These are phyloP conservation scores for Diaporthe velutina DNA, from an alignment of 2,329 filamentous ascomycete genomes.

Conservation along the genomic window DNA sequence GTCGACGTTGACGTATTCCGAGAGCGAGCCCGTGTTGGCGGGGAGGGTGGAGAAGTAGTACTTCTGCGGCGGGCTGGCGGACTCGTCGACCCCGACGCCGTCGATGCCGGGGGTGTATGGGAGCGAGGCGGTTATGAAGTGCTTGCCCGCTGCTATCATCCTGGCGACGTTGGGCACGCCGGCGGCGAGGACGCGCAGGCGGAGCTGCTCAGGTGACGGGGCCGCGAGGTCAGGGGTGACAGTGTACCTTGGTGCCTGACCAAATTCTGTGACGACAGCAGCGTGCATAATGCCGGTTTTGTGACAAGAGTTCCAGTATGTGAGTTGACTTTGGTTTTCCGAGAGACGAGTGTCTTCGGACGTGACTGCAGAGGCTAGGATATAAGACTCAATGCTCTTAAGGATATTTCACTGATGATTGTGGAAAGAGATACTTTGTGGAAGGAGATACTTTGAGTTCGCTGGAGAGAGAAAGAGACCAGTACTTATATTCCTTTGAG, in stretches of 20 bases:
- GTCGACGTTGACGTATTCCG: conserved; percentile 62
- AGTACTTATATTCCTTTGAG: neutral
- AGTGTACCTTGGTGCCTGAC: conserved; percentile 23
- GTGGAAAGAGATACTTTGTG: neutral
- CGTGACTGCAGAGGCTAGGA: no score
- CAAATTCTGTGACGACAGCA: conserved; percentile 12
- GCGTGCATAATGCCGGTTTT: neutral
- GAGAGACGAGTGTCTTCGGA: neutral
- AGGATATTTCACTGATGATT: neutral
- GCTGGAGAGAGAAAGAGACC: no score
- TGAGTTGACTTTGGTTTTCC: neutral
- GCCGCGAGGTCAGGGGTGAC: neutral
- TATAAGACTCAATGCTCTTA: neutral
- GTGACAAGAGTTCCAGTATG: neutral
- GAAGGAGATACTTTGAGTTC: neutral
- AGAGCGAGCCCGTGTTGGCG: conserved; percentile 2
- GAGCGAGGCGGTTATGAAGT: conserved; percentile 60
- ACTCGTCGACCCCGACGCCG: conserved; percentile 25
- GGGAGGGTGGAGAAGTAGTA: conserved; percentile 16
- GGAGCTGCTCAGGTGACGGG: conserved; percentile 47
- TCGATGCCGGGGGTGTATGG: conserved; percentile 54
- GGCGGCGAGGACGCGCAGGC: conserved; percentile 64
- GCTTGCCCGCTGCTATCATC: conserved; percentile 10
- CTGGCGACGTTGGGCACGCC: conserved; percentile 66
- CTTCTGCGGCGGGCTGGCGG: conserved; percentile 2